These are phyloP conservation scores for Lasiodiplodia sp. DNA, from an alignment of 2,329 filamentous ascomycete species.

Conservation along the genomic window DNA sequence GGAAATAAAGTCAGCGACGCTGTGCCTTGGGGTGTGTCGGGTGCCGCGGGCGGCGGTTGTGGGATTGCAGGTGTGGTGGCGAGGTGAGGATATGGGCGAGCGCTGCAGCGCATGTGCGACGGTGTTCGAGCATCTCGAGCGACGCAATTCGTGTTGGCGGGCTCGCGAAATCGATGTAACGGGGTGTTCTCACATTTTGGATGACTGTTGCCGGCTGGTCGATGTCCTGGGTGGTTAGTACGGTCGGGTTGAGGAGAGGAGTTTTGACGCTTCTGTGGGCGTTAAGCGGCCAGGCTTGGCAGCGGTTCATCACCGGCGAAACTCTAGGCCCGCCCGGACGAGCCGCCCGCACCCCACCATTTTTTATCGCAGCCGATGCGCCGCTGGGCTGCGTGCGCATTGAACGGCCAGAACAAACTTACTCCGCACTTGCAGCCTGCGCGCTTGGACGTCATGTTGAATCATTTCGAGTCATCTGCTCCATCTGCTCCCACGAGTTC, in stretches of 20 bases:
- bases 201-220: slow-evolving; percentile 49
- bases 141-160: slow-evolving; percentile 18
- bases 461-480: neutral
- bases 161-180: slow-evolving; percentile 34
- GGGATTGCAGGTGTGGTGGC: slow-evolving; percentile 36
- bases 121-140: slow-evolving; percentile 14
- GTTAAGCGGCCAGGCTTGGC: slow-evolving; percentile 7
- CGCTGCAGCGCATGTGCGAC: slow-evolving; percentile 13
- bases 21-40: slow-evolving; percentile 35
- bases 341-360: neutral
- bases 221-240: slow-evolving; percentile 33
- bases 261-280: slow-evolving; percentile 24
- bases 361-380: neutral
- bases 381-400: no score
- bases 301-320: slow-evolving; percentile 1
- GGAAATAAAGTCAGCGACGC: slow-evolving; percentile 42
- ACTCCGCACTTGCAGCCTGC: neutral
- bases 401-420: slow-evolving; percentile 7
- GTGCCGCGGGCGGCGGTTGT: slow-evolving; percentile 33
- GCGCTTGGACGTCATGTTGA: neutral
- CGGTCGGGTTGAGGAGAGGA: slow-evolving; percentile 27
- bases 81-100: slow-evolving; percentile 32
- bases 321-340: neutral
- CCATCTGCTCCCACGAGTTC: neutral
- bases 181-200: slow-evolving; percentile 51